Percentiles rank a stretch among this genome's conserved stretches.
Evolutionary conservation across 2,329 filamentous ascomycete species (phyloP).

Genomic region (Colletotrichum magnum): DNA sequence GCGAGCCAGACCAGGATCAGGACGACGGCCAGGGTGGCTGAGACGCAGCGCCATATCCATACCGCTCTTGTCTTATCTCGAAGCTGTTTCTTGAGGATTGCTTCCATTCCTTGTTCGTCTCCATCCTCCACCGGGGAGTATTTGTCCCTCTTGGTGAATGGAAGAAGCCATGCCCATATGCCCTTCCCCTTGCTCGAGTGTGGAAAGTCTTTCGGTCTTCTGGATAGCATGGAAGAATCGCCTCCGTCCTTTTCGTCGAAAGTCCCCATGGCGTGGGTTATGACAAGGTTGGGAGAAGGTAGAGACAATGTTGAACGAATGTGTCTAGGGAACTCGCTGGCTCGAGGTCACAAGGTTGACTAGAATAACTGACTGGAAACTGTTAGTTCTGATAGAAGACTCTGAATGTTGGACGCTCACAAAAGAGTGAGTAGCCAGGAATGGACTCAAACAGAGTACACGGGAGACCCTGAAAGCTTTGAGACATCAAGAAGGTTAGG

Average conservation of each 20-base stretch:
- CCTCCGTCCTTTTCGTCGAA: not conserved
- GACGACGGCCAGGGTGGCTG: not conserved
- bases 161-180: not conserved
- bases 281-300: too few relatives aligned
- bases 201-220: not conserved
- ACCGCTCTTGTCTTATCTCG: not conserved
- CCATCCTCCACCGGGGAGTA: slow-evolving; percentile 2
- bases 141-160: not conserved
- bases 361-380: too few relatives aligned
- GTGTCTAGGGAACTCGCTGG: too few relatives aligned
- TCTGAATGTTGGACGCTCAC: too few relatives aligned
- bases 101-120: not conserved
- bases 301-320: too few relatives aligned
- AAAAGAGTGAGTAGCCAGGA: too few relatives aligned
- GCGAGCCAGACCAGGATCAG: not conserved
- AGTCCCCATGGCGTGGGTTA: not conserved
- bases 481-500: too few relatives aligned
- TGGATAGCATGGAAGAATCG: not conserved
- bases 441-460: too few relatives aligned
- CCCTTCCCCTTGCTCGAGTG: not conserved
- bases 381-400: too few relatives aligned
- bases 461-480: too few relatives aligned
- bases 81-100: not conserved
- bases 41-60: slow-evolving; percentile 9
- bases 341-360: too few relatives aligned